phyloP scores from a whole-genome alignment of 352 stramenopile genomes.

The Thalassiosira delicatula region DNA sequence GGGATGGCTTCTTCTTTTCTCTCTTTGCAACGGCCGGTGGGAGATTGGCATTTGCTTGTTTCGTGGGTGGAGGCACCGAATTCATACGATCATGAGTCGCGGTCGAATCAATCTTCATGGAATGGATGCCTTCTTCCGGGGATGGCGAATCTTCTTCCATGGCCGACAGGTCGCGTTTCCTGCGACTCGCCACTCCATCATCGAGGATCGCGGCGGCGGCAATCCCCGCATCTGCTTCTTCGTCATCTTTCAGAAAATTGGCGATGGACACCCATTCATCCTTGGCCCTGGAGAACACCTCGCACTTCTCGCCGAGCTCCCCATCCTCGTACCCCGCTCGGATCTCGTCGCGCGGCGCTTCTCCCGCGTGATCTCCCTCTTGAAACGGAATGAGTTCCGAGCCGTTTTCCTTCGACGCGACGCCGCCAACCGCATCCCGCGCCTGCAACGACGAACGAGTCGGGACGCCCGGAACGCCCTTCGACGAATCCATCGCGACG shows the following conservation, averaged over 20 bases:
- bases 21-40: conserved; percentile 56
- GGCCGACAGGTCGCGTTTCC: conserved; percentile 55
- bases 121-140: conserved; percentile 33
- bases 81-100: background rate
- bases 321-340: conserved; percentile 75
- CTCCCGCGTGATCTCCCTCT: conserved; percentile 77
- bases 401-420: background rate
- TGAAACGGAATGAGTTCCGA: conserved; percentile 61
- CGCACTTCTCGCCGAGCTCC: conserved; percentile 72
- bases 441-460: background rate
- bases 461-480: background rate
- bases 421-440: background rate
- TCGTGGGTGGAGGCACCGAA: background rate
- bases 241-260: conserved; percentile 50
- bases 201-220: background rate
- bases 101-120: conserved; percentile 28
- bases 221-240: background rate
- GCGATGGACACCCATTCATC: conserved; percentile 73
- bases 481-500: too few species aligned
- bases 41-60: conserved; percentile 17
- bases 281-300: conserved; percentile 62
- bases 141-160: conserved; percentile 46
- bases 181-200: conserved; percentile 25
- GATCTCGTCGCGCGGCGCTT: conserved; percentile 77
- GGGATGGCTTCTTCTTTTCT: conserved; percentile 81